Base-by-base conservation (phyloP, 257 asterid genomes). In the Handroanthus guayacan region DNA sequence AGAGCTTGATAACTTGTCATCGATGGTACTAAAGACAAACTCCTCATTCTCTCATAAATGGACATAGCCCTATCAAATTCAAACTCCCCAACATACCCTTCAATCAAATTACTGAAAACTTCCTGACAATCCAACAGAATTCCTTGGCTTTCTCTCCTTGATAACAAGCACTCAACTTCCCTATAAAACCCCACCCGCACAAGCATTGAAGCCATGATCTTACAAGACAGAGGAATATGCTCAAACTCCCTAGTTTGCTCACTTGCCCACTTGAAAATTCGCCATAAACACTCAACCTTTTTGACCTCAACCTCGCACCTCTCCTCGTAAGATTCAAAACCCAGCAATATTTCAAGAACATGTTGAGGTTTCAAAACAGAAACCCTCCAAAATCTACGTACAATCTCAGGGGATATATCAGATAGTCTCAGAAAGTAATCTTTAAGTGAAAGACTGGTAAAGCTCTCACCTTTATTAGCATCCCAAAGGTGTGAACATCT, bases 341-440 rank as follows among this genome's bases (percentile, higher is more conserved):
- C 90, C 83, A 80, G 80, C 71, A 95, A 82, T 80, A 95, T 83
- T 54, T 95, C 94, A 79, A 82, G 87, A 57, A 95, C 84, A 85
- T 92, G 92, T 79, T 77, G 80, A 51, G 98, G 91, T 55, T 76
- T 88, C 78, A 91, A 50, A 25, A 38, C 89, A 52, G 86, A 69
- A 70, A 82, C 90, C 83, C 99, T 84, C 94, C 92, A 95, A 81
- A 86, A 95, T 73, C 89, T 81, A 79, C 97, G 96, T 55, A 85
- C 63, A 71, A 62, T 66, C 65, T 71, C 84, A 48, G 97, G 99
- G 77, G 85, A 88, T 71, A 86, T 62, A 74, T 62, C 16, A 44
- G 97, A 92, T 25, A 94, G 85, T 43, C 75, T 82, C 76, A 92
- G 69, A 74, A 90, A 36, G 78, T 79, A 79, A 74, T 89, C 89